phyloP scores from a whole-genome alignment of 2,329 filamentous ascomycete genomes.

The Alternaria sp. region DNA sequence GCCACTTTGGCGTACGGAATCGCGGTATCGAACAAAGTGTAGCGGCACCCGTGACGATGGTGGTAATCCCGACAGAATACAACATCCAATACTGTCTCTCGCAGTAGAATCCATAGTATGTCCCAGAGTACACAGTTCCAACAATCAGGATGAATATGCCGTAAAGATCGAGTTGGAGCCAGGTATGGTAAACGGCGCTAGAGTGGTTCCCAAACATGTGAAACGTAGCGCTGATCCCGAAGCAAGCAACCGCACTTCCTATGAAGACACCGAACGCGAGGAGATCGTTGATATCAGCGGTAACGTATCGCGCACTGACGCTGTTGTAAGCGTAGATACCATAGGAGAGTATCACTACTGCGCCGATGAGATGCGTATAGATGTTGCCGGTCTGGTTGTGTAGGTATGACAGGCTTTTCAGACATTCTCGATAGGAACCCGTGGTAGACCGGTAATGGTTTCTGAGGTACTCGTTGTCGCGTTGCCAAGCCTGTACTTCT shows the following conservation, averaged over 20 bases:
- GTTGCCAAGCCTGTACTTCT: constrained; percentile 16
- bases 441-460: constrained; percentile 8
- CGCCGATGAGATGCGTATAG: constrained; percentile 12
- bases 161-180: constrained; percentile 9
- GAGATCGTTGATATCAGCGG: constrained; percentile 6
- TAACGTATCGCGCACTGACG: constrained; percentile 1
- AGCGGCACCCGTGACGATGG: constrained; percentile 4
- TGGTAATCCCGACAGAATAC: constrained; percentile 6
- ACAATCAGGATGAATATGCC: constrained; percentile 14
- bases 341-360: neutral
- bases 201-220: constrained; percentile 12
- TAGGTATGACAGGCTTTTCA: constrained; percentile 10
- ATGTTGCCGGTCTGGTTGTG: constrained; percentile 14
- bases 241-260: constrained; percentile 3
- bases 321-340: neutral
- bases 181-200: constrained; percentile 11
- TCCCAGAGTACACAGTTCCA: constrained; percentile 14
- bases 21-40: constrained; percentile 9
- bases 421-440: constrained; percentile 6
- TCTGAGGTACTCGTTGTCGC: constrained; percentile 12
- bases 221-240: constrained; percentile 13
- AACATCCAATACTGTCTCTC: constrained; percentile 10
- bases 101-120: constrained; percentile 14
- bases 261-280: constrained; percentile 13
- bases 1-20: constrained; percentile 14